A percentile compares a stretch with the other conserved stretches of the same genome.
These are phyloP conservation scores for Sclerotinia subarctica DNA, from an alignment of 2,329 filamentous ascomycete species.

Conservation along the genomic window DNA sequence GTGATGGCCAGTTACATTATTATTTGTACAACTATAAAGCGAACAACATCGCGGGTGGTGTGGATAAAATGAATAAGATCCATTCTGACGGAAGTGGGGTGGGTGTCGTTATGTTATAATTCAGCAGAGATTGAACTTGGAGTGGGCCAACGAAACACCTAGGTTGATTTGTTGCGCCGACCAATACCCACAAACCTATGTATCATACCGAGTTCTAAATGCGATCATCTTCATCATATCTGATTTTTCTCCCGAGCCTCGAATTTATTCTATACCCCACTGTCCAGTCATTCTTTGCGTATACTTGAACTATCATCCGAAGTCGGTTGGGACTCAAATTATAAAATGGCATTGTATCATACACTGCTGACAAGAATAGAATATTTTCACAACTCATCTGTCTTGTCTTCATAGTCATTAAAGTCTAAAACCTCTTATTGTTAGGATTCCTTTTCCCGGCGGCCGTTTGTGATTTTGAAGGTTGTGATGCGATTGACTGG, in stretches of 20 bases:
- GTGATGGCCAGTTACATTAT: slow-evolving; percentile 92
- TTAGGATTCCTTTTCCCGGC: no score
- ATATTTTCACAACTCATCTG: no score
- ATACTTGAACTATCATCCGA: background rate
- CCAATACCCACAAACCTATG: background rate
- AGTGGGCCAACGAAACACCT: background rate
- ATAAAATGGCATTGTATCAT: background rate
- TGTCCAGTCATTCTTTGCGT: background rate
- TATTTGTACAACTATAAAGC: slow-evolving; percentile 98
- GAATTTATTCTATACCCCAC: no score
- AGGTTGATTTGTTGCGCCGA: background rate
- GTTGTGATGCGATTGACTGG: no score
- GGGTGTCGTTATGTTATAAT: slow-evolving; percentile 77
- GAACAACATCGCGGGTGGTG: slow-evolving; percentile 77
- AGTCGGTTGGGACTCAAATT: background rate
- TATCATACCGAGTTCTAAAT: background rate
- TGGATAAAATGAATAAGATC: slow-evolving; percentile 73
- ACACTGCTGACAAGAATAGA: background rate
- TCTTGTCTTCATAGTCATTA: no score
- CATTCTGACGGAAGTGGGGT: slow-evolving; percentile 82
- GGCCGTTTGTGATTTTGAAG: no score
- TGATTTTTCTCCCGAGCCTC: background rate
- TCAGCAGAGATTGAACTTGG: background rate
- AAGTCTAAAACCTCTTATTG: no score
- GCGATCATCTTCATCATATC: background rate